Percentiles rank a stretch among this genome's conserved stretches.
These are phyloP conservation scores for Phialophora macrospora DNA, from an alignment of 2,329 filamentous ascomycete genomes.

Conservation along the genomic window DNA sequence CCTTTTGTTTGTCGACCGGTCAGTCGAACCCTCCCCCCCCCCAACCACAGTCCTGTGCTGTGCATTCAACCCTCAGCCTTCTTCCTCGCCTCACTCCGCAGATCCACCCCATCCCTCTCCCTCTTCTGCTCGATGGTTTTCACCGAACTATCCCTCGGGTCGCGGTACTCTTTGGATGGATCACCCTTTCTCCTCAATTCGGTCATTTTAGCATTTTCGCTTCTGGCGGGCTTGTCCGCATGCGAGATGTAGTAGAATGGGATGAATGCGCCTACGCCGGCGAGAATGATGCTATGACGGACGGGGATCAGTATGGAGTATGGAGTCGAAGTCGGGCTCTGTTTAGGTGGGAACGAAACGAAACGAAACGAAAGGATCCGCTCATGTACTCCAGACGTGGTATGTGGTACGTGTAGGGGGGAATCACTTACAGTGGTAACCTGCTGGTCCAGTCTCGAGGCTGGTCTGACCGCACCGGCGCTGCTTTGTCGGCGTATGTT, in stretches of 20 bases:
- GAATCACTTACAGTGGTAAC: constrained; percentile 17
- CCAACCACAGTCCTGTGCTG: neutral
- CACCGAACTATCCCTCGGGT: constrained; percentile 31
- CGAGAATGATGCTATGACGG: constrained; percentile 7
- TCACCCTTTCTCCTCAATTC: constrained; percentile 13
- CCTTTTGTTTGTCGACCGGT: too few species aligned
- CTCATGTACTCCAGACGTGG: too few species aligned
- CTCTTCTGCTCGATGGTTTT: constrained; percentile 34
- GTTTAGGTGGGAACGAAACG: too few species aligned
- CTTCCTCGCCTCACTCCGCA: neutral
- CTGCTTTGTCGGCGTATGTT: constrained; percentile 10
- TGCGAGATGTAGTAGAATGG: constrained; percentile 34
- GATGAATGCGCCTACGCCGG: constrained; percentile 7
- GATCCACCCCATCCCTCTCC: constrained; percentile 15
- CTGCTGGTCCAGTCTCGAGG: constrained; percentile 14
- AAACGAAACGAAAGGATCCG: too few species aligned
- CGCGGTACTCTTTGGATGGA: constrained; percentile 24
- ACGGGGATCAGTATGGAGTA: neutral
- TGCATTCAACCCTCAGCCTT: neutral
- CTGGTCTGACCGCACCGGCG: neutral
- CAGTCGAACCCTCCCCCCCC: too few species aligned
- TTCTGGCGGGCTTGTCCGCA: constrained; percentile 18
- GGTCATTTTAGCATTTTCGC: constrained; percentile 21
- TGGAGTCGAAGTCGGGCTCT: too few species aligned
- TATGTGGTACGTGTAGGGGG: too few species aligned